phyloP scores from a whole-genome alignment of 129 eudicot species.

The Ambrosia trifida region DNA sequence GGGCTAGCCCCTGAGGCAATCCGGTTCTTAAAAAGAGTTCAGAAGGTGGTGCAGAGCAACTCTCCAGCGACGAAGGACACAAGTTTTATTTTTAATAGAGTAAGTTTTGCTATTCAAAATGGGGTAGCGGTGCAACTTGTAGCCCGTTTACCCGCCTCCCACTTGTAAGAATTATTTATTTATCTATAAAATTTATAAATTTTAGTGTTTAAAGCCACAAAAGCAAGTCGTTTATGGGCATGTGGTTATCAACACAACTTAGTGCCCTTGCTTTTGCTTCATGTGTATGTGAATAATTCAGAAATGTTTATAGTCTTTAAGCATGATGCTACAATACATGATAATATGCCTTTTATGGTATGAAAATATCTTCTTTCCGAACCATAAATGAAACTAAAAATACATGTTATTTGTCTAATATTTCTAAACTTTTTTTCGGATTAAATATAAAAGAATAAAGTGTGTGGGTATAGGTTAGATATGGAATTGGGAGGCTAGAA shows the following conservation, averaged over 20 bases:
- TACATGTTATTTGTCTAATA: slow-evolving; percentile 4
- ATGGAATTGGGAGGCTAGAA: slow-evolving; percentile 38
- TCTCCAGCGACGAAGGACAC: no score
- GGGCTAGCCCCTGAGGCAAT: no score
- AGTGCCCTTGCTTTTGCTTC: background rate
- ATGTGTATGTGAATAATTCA: background rate
- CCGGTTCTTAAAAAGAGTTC: no score
- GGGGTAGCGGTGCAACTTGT: no score
- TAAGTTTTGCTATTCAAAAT: no score
- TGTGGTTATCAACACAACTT: background rate
- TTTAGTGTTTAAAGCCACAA: background rate
- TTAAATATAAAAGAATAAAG: slow-evolving; percentile 20
- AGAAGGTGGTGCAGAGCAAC: no score
- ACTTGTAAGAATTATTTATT: no score
- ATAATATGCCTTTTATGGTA: background rate
- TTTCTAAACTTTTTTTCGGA: slow-evolving; percentile 20
- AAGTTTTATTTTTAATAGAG: no score
- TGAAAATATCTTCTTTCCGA: background rate
- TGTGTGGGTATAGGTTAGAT: slow-evolving; percentile 43
- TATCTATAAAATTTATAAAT: no score
- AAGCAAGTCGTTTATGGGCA: background rate
- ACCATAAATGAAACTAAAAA: slow-evolving; percentile 16
- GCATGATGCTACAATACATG: background rate
- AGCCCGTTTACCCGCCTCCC: no score
- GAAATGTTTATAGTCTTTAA: background rate